Base-by-base conservation (phyloP, 371 early-diverging fungal species). In the Coemansia sp. region DNA sequence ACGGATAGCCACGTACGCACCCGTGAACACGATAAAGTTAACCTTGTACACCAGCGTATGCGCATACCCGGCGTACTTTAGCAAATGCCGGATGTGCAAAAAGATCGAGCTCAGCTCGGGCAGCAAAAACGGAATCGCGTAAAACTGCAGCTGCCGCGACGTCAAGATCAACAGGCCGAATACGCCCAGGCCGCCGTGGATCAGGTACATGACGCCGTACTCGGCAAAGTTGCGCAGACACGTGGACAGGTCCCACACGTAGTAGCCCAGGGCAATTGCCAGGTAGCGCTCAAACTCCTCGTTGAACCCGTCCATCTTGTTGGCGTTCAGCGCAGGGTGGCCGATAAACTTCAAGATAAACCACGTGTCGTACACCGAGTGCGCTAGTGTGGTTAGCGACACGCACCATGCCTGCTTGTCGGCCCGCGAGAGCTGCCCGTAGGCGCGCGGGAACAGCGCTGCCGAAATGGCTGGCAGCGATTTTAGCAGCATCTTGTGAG, bases 81-180 rank as follows among this genome's bases (percentile, higher is more conserved):
- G 45, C 55, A 75, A 34, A 35, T 65, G 66, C 16, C 75, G 60
- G 26, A 70, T 56, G 12, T 75, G 61, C 33, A 75, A 41, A 48
- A 75, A 72, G 8, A 75, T 59, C 0, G 75, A 72, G 63, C 75
- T 75, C 20, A 66, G 35, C n/a, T 75, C 75, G 0, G 75, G 75
- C 33, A 75, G 59, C 55, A 75, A 35, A 47, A 50, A 75, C 5
- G 72, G 72, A 11, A 75, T 59, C 0, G 75, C 66, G 16, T 70
- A 75, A 31, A 63, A 75, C 59, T 75, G 72, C 47, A 75, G 49
- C 45, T 75, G 75, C 9, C 71, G 31, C n/a, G 75, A 75, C 2
- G 60, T 66, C 39, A 75, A 12, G 1, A 75, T 41, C 20, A 70
- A 8, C 10, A 75, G 40, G 1, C 72, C 70, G 42, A 66, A 59